Base-by-base conservation (phyloP, 2,329 filamentous ascomycete species). In the Raffaelea arxii region DNA sequence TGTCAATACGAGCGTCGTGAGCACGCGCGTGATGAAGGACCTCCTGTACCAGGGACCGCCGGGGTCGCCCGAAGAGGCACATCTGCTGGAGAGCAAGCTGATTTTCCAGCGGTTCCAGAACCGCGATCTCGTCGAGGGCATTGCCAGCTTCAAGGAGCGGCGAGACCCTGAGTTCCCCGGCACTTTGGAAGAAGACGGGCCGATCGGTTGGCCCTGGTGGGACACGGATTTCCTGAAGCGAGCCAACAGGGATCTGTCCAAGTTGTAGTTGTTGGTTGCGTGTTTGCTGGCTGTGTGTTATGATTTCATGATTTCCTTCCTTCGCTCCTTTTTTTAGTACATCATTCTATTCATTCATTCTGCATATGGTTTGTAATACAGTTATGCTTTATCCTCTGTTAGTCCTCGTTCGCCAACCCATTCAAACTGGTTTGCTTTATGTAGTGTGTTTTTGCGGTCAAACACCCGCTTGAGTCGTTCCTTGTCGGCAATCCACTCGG, bases 91-190 rank as follows among this genome's bases (percentile, higher is more conserved):
- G 63, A 79, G 74, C 53, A 71, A 68, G 51, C 61, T 85, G n/a
- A 68, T 84, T 47, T 75, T 73, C 56, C 77, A 81, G 53, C 49
- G 84, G 48, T 80, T 80, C 60, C 65, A 64, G 10, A 75, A 63
- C 10, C 51, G 52, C 21, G 84, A 87, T 55, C 77, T 82, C 44
- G 72, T 71, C 30, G 84, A 87, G 59, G 83, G 82, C 3, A 75
- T 86, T 6, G 58, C 69, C 46, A 79, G 79, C n/a, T 87, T 87
- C 60, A 62, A 85, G 58, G 68, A 86, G 64, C 86, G 86, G 68
- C 68, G 83, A 43, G 68, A 71, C 47, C 77, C 80, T 1, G 66
- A 72, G 12, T 86, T 87, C 55, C 67, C 64, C 30, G 82, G 70
- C 2, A 49, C 44, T 3, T 41, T 51, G 36, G 44, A 44, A 12